Evolutionary conservation across 164 flowering plant genomes (phyloP).

Genomic region (Brasenia schreberi): DNA sequence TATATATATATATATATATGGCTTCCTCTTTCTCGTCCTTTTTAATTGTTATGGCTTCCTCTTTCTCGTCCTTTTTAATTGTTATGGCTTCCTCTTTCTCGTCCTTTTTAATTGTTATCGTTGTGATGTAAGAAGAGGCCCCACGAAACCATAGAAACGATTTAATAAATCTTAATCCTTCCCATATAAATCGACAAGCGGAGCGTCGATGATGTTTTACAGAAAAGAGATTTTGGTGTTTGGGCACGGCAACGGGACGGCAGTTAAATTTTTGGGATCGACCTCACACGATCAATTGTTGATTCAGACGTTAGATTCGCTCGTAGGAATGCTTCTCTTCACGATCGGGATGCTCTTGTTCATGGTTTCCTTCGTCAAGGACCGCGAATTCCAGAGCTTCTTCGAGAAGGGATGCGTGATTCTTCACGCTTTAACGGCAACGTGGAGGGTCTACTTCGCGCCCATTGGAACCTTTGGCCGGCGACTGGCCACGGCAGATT

Average conservation of each 20-base stretch:
- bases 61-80: too few relatives aligned
- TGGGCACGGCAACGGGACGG: constrained; percentile 46
- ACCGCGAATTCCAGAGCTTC: constrained; percentile 46
- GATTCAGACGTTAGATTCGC: constrained; percentile 54
- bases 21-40: too few relatives aligned
- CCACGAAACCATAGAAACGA: too few relatives aligned
- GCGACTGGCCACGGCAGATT: constrained; percentile 25
- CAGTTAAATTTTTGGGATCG: constrained; percentile 55
- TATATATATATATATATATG: too few relatives aligned
- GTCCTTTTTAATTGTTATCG: too few relatives aligned
- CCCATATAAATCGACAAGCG: too few relatives aligned
- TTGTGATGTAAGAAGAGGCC: too few relatives aligned
- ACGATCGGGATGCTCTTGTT: constrained; percentile 46
- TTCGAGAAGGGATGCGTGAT: too few relatives aligned
- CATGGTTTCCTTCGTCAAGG: constrained; percentile 64
- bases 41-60: too few relatives aligned
- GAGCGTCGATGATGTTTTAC: constrained; percentile 65
- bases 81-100: too few relatives aligned
- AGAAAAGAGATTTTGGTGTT: constrained; percentile 37
- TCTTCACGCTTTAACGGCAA: constrained; percentile 18
- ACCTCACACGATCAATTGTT: constrained; percentile 66
- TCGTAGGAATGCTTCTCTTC: constrained; percentile 65
- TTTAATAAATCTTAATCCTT: too few relatives aligned
- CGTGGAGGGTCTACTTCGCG: constrained; percentile 71
- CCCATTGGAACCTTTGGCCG: constrained; percentile 21